Base-by-base conservation (phyloP, 2,329 filamentous ascomycete species). In the Aspergillus tubingensis region DNA sequence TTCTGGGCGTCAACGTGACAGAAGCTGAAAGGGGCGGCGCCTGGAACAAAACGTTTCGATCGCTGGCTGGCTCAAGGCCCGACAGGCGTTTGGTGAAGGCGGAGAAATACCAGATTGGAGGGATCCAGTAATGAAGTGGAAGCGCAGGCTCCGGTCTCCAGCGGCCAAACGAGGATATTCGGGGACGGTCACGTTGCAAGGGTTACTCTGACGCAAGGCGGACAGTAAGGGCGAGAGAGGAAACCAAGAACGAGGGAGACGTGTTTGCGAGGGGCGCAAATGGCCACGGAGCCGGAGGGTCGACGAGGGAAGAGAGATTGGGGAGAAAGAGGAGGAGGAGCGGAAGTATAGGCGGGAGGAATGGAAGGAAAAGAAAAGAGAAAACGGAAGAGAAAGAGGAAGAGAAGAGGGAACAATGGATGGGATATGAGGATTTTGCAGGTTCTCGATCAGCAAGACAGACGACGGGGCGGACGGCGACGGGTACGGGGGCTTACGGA, bases 121-220 rank as follows among this genome's bases (percentile, higher is more conserved):
- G 57, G 53, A 52, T 59, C 30, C 32, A 36, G 25, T 39, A 54
- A 52, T 39, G 50, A 59, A 47, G 25, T 60, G 44, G 57, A 52
- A 61, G 54, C 59, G 62, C 60, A 48, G 57, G 57, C 65, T 66
- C 66, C 66, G 64, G 67, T 64, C 67, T 68, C 64, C 67, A 66
- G 63, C 64, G 67, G 64, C 62, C 65, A 64, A 65, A 67, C 60
- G 61, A 65, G 60, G 63, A 62, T 61, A 62, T 56, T 54, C 57
- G 49, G 60, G 62, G 57, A 62, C 64, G 63, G 41, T 72, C 69
- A 72, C 69, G 70, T 70, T 70, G 66, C 63, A 66, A 68, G 69
- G 67, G 65, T 58, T 64, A 63, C 57, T 63, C 63, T 67, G 69
- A 72, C 64, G 70, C 69, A 71, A 71, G 68, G 68, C 65, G 63